A percentile compares a stretch with the other conserved stretches of the same genome.
These are phyloP conservation scores for Pseudocercospora eumusae DNA, from an alignment of 2,329 filamentous ascomycete species.

Conservation along the genomic window DNA sequence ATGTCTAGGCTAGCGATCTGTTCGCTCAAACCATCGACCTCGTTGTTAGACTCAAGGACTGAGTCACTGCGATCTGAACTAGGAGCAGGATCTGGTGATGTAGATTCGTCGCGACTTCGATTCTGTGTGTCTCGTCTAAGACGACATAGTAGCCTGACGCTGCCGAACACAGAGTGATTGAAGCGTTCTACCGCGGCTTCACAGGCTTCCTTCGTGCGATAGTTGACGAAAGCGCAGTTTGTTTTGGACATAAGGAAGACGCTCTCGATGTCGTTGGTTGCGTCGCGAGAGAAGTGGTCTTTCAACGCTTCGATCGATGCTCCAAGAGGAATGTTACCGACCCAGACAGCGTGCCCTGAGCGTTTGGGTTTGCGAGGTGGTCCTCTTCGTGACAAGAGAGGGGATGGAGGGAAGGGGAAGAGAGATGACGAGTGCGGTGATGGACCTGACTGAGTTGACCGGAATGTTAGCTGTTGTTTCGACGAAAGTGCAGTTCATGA, in stretches of 20 bases:
- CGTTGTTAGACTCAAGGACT: background rate
- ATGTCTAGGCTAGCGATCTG: conserved; percentile 9
- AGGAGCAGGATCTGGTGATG: background rate
- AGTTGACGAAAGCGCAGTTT: conserved; percentile 96
- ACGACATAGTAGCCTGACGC: conserved; percentile 83
- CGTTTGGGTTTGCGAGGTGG: conserved; percentile 66
- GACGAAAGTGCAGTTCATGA: background rate
- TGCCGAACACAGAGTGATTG: conserved; percentile 85
- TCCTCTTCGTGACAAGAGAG: conserved; percentile 50
- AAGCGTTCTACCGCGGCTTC: conserved; percentile 75
- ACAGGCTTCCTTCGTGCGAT: conserved; percentile 76
- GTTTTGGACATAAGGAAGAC: conserved; percentile 93
- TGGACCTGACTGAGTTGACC: background rate
- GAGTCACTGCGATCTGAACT: conserved; percentile 1
- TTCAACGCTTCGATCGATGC: conserved; percentile 82
- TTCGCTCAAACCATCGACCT: background rate
- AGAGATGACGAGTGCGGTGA: background rate
- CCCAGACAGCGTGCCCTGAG: conserved; percentile 87
- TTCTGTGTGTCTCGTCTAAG: conserved; percentile 55
- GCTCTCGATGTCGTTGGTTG: conserved; percentile 74
- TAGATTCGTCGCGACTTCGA: background rate
- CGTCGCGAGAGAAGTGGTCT: conserved; percentile 80
- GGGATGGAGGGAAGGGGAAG: conserved; percentile 22
- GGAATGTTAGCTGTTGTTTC: background rate
- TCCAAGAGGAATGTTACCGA: conserved; percentile 85